Conservation (phyloP, 2,329 filamentous ascomycete genomes). For the Apiospora marii region DNA sequence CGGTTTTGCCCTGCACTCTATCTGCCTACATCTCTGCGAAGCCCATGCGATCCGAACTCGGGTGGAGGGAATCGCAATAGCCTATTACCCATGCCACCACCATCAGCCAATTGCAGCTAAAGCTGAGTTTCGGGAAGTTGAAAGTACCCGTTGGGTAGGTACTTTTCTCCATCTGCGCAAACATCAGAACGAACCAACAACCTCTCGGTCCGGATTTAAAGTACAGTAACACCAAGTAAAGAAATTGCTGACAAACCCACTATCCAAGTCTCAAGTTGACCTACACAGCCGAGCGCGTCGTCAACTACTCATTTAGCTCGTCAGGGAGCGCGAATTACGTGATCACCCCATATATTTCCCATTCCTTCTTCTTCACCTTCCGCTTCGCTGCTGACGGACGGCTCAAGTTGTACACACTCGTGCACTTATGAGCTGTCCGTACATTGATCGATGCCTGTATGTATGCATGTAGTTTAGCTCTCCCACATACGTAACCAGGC, state of each 20-base stretch:
- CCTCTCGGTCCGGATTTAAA: slow-evolving; percentile 13
- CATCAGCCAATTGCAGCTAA: not conserved
- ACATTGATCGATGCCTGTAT: not conserved
- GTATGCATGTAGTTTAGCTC: not conserved
- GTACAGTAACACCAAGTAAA: slow-evolving; percentile 17
- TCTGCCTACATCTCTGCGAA: not conserved
- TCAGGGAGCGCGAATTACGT: slow-evolving; percentile 17
- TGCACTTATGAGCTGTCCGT: not conserved
- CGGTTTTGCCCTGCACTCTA: not conserved
- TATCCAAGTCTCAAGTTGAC: slow-evolving; percentile 17
- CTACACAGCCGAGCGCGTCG: slow-evolving; percentile 9
- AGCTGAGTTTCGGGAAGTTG: not conserved
- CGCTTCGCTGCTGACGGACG: not conserved
- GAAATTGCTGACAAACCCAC: slow-evolving; percentile 21
- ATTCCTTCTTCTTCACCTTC: not conserved
- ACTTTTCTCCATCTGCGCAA: slow-evolving; percentile 3
- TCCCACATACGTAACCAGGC: not conserved
- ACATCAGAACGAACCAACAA: not conserved
- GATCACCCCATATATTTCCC: slow-evolving; percentile 10
- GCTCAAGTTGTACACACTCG: not conserved
- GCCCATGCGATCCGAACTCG: slow-evolving; percentile 10
- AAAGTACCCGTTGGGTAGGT: slow-evolving; percentile 16
- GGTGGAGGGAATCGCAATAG: slow-evolving; percentile 20
- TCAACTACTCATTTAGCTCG: not conserved
- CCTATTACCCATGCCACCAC: not conserved